Base-by-base conservation (phyloP, 345 rosid genomes). In the Capsella bursapastoris region DNA sequence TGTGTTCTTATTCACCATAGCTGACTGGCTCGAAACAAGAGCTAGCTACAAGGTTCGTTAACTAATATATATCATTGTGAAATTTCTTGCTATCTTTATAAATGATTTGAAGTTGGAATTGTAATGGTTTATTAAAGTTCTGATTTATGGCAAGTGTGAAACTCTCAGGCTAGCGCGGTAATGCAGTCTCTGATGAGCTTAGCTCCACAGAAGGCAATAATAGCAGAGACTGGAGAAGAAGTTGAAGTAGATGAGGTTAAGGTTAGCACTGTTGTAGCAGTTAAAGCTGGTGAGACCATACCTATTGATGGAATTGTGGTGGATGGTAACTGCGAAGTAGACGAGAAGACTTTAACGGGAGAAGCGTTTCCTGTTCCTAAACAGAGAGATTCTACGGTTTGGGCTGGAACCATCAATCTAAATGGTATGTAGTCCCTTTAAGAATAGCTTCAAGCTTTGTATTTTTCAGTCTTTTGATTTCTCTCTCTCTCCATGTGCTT, bases 321-420 rank as follows among this genome's bases (percentile, higher is more conserved):
- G 1, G 97, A 86, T 66, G 99, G 99, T 11, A 84, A 76, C 34
- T 90, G 91, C 25, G 97, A 95, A 63, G 97, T 90, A n/a, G 98
- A 95, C 34, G 99, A 95, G 79, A 95, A 84, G 72, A 83, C 96
- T 2, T 72, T 95, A 58, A 95, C 98, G 0, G 99, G 99, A 4
- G 99, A 92, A 74, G 88, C 99, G 2, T 88, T 83, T 67, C 98
- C 98, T 3, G 98, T 89, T 6, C 67, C 92, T 40, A 95, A 95
- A 72, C 85, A 86, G 55, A 79, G 66, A 59, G 96, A 88, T 72
- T 87, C 92, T 6, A 45, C 81, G 7, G 97, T 92, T 40, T 95
- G 85, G 90, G 98, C 99, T 53, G 99, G 99, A 78, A 92, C 97
- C 45, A 85, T 95, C 32, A 95, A 90, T 80, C 77, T 89, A 25